These are phyloP conservation scores for Vanrija pseudolonga DNA, from an alignment of 1,284 basidiomycete species.

Conservation along the genomic window DNA sequence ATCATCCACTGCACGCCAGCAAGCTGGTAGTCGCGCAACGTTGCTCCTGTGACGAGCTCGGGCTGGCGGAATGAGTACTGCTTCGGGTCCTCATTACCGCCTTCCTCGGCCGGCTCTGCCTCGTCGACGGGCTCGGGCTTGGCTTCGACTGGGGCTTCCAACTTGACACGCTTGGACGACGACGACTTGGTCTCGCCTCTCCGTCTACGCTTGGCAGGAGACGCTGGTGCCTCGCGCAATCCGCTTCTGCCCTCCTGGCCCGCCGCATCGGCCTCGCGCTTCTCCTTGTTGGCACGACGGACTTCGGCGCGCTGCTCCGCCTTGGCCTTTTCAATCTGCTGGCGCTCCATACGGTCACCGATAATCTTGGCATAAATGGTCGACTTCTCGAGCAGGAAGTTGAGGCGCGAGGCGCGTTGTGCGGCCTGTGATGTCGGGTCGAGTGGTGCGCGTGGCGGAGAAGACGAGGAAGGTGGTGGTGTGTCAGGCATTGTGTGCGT, in stretches of 20 bases:
- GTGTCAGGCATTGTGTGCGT: neutral
- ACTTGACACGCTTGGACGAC: constrained; percentile 22
- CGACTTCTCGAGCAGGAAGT: constrained; percentile 47
- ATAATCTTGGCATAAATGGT: constrained; percentile 50
- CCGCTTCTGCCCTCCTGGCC: constrained; percentile 2
- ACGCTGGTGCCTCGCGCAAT: neutral
- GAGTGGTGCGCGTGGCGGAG: neutral
- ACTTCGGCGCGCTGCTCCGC: constrained; percentile 40
- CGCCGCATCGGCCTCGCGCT: constrained; percentile 22
- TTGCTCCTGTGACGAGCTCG: constrained; percentile 74
- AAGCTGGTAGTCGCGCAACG: constrained; percentile 83
- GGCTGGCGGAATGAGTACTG: constrained; percentile 61
- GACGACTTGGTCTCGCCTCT: constrained; percentile 3
- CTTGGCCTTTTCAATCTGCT: constrained; percentile 44
- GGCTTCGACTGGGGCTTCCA: constrained; percentile 13
- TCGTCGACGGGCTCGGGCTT: neutral
- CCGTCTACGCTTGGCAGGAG: neutral
- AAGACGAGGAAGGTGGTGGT: neutral
- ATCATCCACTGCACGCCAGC: constrained; percentile 97
- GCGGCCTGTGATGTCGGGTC: constrained; percentile 25
- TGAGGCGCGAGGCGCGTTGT: constrained; percentile 32
- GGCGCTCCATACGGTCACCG: constrained; percentile 49
- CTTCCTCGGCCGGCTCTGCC: neutral
- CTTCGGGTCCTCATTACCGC: constrained; percentile 14
- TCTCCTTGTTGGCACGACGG: constrained; percentile 45